Evolutionary conservation across 257 asterid genomes (phyloP).

Genomic region (Solanum infundibuliforme): DNA sequence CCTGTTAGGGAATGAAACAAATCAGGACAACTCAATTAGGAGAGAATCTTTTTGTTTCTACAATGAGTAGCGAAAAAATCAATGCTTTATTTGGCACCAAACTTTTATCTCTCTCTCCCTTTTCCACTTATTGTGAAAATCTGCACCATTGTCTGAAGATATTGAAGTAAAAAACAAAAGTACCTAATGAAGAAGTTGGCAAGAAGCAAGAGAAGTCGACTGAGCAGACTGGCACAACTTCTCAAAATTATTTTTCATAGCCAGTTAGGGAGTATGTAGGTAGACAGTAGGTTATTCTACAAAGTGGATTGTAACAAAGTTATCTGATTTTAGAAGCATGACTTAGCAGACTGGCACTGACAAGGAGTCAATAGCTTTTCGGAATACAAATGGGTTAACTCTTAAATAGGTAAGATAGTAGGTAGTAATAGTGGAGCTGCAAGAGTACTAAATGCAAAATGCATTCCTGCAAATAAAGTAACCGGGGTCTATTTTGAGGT

Average conservation of each 20-base stretch:
- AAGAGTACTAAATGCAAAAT: background rate
- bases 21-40: background rate
- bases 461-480: background rate
- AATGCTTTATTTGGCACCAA: background rate
- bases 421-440: background rate
- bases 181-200: background rate
- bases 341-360: background rate
- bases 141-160: background rate
- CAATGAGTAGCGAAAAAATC: background rate
- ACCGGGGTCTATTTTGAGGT: background rate
- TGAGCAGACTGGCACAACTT: background rate
- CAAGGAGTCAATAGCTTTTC: background rate
- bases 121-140: background rate
- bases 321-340: background rate
- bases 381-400: background rate
- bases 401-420: background rate
- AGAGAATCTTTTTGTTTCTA: background rate
- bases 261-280: background rate
- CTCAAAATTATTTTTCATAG: background rate
- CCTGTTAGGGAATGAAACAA: background rate
- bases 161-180: background rate
- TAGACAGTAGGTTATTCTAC: background rate
- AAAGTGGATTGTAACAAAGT: background rate
- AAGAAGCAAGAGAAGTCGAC: background rate
- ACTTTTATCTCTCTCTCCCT: background rate